Percentiles rank a stretch among this genome's conserved stretches.
These are phyloP conservation scores for Phytophthora citricola DNA, from an alignment of 352 stramenopile genomes.

Conservation along the genomic window DNA sequence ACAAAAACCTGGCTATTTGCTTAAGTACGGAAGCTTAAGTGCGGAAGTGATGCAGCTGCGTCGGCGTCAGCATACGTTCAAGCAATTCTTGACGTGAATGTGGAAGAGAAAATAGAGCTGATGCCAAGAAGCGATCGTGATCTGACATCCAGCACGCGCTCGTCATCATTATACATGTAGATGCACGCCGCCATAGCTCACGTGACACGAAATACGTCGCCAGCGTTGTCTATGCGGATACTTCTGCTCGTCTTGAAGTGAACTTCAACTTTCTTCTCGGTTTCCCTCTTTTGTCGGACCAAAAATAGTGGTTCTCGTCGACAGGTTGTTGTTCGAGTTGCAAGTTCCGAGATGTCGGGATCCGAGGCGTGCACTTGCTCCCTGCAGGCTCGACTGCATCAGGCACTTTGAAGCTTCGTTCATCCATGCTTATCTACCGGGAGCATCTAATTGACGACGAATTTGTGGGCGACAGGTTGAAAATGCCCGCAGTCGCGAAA, in stretches of 20 bases:
- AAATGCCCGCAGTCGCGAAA: slow-evolving; percentile 50
- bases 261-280: background rate
- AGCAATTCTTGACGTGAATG: no score
- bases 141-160: no score
- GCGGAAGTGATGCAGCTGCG: slow-evolving; percentile 1
- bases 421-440: background rate
- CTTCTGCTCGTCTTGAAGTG: background rate
- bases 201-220: no score
- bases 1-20: slow-evolving; percentile 18
- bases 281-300: background rate
- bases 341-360: slow-evolving; percentile 13
- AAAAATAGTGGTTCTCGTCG: slow-evolving; percentile 20
- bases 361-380: slow-evolving; percentile 25
- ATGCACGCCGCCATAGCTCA: no score
- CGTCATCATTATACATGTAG: no score
- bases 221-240: no score
- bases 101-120: no score
- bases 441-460: background rate
- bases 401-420: slow-evolving; percentile 24
- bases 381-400: slow-evolving; percentile 48
- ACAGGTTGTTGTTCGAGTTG: slow-evolving; percentile 1
- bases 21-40: slow-evolving; percentile 3
- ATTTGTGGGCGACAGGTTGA: slow-evolving; percentile 38
- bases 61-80: background rate
- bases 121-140: no score